Evolutionary conservation across 176 grass and related monocot genomes (phyloP), one percentile per base, ranked within the genome.

Genomic region (Avena sativa): DNA sequence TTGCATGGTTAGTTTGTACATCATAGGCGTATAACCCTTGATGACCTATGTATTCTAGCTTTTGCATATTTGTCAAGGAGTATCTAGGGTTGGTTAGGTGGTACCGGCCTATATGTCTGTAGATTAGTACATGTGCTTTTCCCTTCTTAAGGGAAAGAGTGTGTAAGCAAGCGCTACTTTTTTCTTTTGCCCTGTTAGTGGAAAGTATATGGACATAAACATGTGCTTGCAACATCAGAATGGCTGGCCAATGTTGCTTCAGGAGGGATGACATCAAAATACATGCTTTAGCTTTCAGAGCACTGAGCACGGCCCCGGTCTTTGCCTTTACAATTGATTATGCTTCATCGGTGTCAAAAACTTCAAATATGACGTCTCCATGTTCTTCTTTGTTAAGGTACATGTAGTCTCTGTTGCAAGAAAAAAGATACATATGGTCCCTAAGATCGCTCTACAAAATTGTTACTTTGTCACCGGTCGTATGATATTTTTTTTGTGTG

Each of bases 51-150:
- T 19, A 38, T 68, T 32, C 13, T 2, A 32, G 19, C 74, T 76
- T 76, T 76, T 76, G 74, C 74, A 19, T 32, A 76, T 76, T 53
- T 76, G 74, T 79, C 65, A 5, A 12, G 49, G 50, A 74, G 80
- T 78, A 78, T 78, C 72, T 83, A 78, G 86, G 23, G 80, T 78
- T 83, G 51, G 80, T 71, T 88, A 43, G 34, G 77, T 77, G 78
- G 83, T 82, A 89, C 78, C 68, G 10, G 25, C 25, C 23, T 69
- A 69, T 21, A 57, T 49, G 60, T 23, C 49, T 17, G 58, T 74
- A 75, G 72, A 52, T 8, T 36, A 58, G 69, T 15, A 56, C 28
- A 74, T 32, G 69, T 76, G 8, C 49, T 19, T 86, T 75, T 55
- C 43, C 15, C 19, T 71, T 28, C 5, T 70, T 51, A 74, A 80